Evolutionary conservation across 140 eudicot species (phyloP), one percentile per base, ranked within the genome.

Genomic region (Erigeron philadelphicus): DNA sequence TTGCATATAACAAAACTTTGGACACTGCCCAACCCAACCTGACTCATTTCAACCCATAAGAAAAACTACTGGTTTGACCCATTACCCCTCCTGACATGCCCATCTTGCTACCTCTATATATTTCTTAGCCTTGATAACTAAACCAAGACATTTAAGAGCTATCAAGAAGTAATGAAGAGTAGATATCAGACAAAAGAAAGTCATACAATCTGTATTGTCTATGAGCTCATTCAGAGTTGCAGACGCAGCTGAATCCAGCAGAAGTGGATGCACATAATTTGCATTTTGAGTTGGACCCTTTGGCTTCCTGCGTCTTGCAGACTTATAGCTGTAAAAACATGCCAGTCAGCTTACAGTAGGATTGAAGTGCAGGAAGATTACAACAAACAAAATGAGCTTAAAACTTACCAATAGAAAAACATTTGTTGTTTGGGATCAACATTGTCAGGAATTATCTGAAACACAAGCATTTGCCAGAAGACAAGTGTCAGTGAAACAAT

Each of bases 341-440:
- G 58, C 68, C 41, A 68, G 73, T 56, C 61, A 21, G 15, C 65
- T 25, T 48, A 61, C 4, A n/a, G 16, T 40, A 21, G 48, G 54
- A 78, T 12, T 25, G 47, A 31, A 31, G 4, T 31, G 38, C 38
- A 31, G 38, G 38, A 31, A 31, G 38, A 31, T 31, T 31, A 31
- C 4, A 31, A 31, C 38, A 31, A 31, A 31, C 38, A 31, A 31
- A 31, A 31, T 31, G 17, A 12, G 31, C 15, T 23, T 25, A 53
- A 72, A 65, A 58, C 88, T 75, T 80, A 89, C 97, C 97, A 81
- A 71, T 72, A 79, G 74, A 79, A 83, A 74, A 94, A 85, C n/a
- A 87, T 83, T 70, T 87, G 85, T 64, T 72, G 86, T 81, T 80
- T 83, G 52, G 90, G 95, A 76, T 89, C 97, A 80, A 82, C 86